Base-by-base conservation (phyloP, 2,329 filamentous ascomycete species). In the Dothistroma pini region DNA sequence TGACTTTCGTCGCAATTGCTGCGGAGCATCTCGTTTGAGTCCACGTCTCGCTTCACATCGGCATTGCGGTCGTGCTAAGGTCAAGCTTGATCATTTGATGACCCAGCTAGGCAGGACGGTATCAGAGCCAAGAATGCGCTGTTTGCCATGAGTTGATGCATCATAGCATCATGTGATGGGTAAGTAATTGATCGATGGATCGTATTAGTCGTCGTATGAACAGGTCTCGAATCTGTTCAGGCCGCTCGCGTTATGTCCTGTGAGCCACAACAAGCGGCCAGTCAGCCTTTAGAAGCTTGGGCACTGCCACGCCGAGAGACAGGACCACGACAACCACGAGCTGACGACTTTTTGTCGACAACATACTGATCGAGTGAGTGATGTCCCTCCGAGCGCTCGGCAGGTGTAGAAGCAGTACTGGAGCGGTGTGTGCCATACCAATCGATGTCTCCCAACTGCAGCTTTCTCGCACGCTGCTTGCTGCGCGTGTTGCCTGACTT, bases 371-470 rank as follows among this genome's bases (percentile, higher is more conserved):
- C 71, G 55, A 73, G 66, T 38, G 66, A 69, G 48, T 66, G 65
- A 54, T 68, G 64, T 32, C 61, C 50, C 61, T 68, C 60, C 47
- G 60, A 57, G 59, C 57, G 59, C 54, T 67, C 61, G 52, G 60
- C 25, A 56, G 57, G 38, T 16, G 58, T 59, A 58, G 62, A 47
- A 57, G 59, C 52, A 63, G 62, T 49, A 64, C 62, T 59, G 48
- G 56, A 52, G 21, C 54, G 58, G 25, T 59, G 58, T 11, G 63
- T 59, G 60, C 60, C 70, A 80, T 93, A 97, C 95, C 95, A 99
- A 77, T 99, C 93, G 75, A 99, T 91, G 77, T 99, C 95, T 77
- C 91, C 96, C 62, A 97, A 84, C 75, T 97, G 93, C 63, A 99
- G 81, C 77, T 96, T 96, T 71, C 95, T 86, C 61, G 90, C 87